phyloP scores from a whole-genome alignment of 2,329 filamentous ascomycete genomes.

The Aspergillus melleus region DNA sequence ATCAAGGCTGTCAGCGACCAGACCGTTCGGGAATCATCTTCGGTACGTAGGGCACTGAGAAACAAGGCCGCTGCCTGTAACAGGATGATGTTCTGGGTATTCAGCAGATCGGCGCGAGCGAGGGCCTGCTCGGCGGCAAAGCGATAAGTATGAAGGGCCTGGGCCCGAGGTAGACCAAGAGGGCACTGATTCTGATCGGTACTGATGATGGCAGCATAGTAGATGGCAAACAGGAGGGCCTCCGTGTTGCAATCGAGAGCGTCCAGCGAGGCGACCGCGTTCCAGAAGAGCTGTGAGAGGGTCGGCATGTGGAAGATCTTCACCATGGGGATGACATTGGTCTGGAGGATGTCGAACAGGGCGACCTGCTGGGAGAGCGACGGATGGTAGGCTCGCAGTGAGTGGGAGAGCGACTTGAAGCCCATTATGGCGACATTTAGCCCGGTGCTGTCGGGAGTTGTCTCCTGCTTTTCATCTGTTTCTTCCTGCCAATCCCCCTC shows the following conservation, averaged over 20 bases:
- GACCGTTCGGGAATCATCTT: conserved; percentile 25
- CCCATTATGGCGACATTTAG: conserved; percentile 38
- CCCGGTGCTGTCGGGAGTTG: conserved; percentile 43
- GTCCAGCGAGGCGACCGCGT: conserved; percentile 48
- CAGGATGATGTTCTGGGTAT: conserved; percentile 56
- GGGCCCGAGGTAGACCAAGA: conserved; percentile 48
- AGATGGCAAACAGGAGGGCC: conserved; percentile 59
- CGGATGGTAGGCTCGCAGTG: conserved; percentile 55
- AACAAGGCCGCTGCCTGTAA: conserved; percentile 61
- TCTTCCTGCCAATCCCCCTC: conserved; percentile 30
- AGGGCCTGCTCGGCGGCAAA: conserved; percentile 61
- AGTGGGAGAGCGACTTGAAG: conserved; percentile 53
- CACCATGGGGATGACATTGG: conserved; percentile 52
- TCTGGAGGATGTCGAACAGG: conserved; percentile 18
- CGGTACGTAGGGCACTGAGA: conserved; percentile 46
- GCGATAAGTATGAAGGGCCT: conserved; percentile 53
- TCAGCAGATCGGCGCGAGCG: conserved; percentile 59
- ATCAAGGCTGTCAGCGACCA: conserved; percentile 33
- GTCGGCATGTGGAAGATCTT: conserved; percentile 58
- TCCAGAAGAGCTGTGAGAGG: conserved; percentile 47
- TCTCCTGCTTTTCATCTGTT: conserved; percentile 37
- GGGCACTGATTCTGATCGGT: conserved; percentile 50
- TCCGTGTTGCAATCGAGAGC: conserved; percentile 53
- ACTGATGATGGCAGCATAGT: conserved; percentile 57
- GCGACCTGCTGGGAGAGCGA: conserved; percentile 12